These are phyloP conservation scores for Petasospora fabianii DNA, from an alignment of 1,139 yeast species.

Conservation along the genomic window DNA sequence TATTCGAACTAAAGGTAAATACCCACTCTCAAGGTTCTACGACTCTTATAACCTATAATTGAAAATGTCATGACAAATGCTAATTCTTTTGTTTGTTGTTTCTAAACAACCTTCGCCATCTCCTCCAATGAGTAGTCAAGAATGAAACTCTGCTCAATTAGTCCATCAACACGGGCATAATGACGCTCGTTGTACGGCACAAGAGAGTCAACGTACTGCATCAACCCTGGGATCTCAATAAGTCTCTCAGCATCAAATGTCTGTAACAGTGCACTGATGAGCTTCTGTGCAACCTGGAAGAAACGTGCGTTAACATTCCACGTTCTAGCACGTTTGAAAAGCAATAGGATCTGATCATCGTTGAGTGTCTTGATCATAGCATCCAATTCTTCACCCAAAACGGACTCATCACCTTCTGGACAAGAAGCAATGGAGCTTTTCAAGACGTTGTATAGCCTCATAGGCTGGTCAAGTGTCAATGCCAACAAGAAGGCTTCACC, in stretches of 20 bases:
- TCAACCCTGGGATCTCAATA: conserved; percentile 62
- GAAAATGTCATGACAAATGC: too few relatives aligned
- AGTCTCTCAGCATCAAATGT: conserved; percentile 52
- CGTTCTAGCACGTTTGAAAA: conserved; percentile 77
- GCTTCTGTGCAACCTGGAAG: conserved; percentile 73
- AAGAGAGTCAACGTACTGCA: conserved; percentile 65
- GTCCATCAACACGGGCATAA: conserved; percentile 65
- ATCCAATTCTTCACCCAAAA: conserved; percentile 57
- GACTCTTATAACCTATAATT: too few relatives aligned
- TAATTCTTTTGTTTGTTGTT: too few relatives aligned
- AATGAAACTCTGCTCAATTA: conserved; percentile 80
- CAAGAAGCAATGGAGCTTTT: conserved; percentile 44
- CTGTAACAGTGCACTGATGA: conserved; percentile 61
- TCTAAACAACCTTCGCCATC: conserved; percentile 46
- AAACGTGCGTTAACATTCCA: conserved; percentile 93
- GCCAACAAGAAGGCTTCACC: conserved; percentile 84
- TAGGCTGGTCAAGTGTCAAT: conserved; percentile 79
- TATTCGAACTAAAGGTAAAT: too few relatives aligned
- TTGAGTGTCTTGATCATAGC: conserved; percentile 55
- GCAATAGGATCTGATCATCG: conserved; percentile 52
- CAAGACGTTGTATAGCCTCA: conserved; percentile 72
- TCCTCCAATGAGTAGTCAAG: conserved; percentile 82
- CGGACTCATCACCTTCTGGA: conserved; percentile 44
- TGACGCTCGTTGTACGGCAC: conserved; percentile 90
- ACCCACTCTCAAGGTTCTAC: too few relatives aligned